phyloP scores from a whole-genome alignment of 2,329 filamentous ascomycete genomes.

The Claviceps fusiformis region DNA sequence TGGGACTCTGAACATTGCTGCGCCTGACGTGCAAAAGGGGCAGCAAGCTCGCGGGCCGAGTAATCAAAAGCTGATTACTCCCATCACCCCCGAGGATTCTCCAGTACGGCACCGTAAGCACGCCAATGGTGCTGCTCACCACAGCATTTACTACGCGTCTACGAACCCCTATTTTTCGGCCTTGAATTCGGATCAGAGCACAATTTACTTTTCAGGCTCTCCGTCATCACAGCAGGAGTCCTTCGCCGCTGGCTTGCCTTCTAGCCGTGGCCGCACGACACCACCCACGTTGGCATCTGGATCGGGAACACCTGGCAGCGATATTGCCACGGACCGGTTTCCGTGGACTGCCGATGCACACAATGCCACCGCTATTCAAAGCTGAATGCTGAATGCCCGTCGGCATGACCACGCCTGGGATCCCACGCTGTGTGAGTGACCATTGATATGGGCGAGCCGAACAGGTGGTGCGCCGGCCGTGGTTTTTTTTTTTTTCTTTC shows the following conservation, averaged over 20 bases:
- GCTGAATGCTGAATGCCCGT: conserved; percentile 14
- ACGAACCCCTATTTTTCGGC: conserved; percentile 8
- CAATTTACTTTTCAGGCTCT: conserved; percentile 5
- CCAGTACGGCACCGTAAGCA: conserved; percentile 11
- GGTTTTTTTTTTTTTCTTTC: too few relatives aligned
- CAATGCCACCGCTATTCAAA: conserved; percentile 34
- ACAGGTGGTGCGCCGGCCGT: too few relatives aligned
- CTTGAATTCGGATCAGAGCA: conserved; percentile 7
- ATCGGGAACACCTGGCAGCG: conserved; percentile 32
- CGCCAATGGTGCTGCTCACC: conserved; percentile 26
- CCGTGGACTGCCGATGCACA: conserved; percentile 34
- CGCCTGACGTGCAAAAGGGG: conserved; percentile 17
- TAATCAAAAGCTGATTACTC: background rate
- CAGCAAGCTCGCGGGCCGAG: background rate
- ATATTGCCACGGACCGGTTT: conserved; percentile 29
- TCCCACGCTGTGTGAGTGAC: background rate
- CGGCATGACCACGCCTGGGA: background rate
- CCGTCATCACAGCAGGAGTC: conserved; percentile 8
- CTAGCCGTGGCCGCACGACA: conserved; percentile 20
- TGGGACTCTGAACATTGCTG: conserved; percentile 28
- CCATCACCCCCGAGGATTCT: background rate
- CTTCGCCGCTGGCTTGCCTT: background rate
- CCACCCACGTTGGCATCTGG: conserved; percentile 32
- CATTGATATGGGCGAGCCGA: background rate
- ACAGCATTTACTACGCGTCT: conserved; percentile 21